phyloP scores from a whole-genome alignment of 2,329 filamentous ascomycete species.

The Ophiocordyceps camponoti-leonardi region DNA sequence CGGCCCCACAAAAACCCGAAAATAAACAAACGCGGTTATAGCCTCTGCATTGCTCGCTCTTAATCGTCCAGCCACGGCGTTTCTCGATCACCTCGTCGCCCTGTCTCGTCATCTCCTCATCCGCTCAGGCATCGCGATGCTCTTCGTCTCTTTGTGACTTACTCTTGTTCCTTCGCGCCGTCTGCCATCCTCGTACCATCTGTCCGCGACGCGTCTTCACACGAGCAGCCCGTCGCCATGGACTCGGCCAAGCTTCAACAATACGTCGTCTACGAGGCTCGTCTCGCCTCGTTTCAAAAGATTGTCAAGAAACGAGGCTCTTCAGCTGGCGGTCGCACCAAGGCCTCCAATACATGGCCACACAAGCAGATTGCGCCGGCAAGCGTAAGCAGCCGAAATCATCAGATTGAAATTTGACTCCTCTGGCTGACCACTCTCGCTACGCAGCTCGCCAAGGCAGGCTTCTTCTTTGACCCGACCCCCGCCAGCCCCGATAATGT shows the following conservation, averaged over 20 bases:
- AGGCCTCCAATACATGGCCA: constrained; percentile 54
- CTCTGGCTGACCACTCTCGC: constrained; percentile 6
- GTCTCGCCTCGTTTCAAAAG: constrained; percentile 63
- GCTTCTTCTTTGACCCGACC: constrained; percentile 75
- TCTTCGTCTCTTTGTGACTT: constrained; percentile 1
- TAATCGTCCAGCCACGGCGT: background rate
- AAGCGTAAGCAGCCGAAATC: constrained; percentile 9
- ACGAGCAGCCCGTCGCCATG: constrained; percentile 10
- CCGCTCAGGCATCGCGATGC: background rate
- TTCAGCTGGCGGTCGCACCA: constrained; percentile 34
- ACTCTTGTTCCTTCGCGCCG: constrained; percentile 2
- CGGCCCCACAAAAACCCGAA: constrained; percentile 5
- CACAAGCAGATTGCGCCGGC: constrained; percentile 29
- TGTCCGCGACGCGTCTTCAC: background rate
- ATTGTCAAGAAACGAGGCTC: constrained; percentile 55
- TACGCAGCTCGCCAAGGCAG: constrained; percentile 65
- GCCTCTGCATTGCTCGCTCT: background rate
- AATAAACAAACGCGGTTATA: constrained; percentile 16
- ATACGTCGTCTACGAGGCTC: constrained; percentile 52
- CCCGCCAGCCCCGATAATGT: constrained; percentile 70
- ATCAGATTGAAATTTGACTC: background rate
- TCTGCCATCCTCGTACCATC: background rate
- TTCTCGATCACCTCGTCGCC: background rate
- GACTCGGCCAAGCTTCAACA: constrained; percentile 20
- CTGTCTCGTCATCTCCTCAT: background rate